Evolutionary conservation across 2,329 filamentous ascomycete genomes (phyloP).

Genomic region (Fusarium devonianum): DNA sequence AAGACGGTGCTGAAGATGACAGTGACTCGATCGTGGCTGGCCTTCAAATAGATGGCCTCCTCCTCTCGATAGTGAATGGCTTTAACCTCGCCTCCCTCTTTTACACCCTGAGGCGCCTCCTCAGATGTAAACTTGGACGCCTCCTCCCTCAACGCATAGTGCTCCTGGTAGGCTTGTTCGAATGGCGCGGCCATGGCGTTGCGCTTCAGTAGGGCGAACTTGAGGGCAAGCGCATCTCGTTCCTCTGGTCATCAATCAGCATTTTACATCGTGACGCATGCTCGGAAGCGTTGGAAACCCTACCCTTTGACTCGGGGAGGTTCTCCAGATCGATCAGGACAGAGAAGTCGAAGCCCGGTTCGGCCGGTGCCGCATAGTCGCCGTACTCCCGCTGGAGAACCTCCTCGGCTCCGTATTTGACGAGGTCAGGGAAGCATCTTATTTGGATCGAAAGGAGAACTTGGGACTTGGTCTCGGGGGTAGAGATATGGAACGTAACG

Average conservation of each 20-base stretch:
- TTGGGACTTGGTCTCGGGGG: conserved; percentile 90
- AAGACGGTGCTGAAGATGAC: conserved; percentile 99
- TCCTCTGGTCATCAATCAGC: conserved; percentile 64
- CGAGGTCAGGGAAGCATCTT: conserved; percentile 91
- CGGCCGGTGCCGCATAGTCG: conserved; percentile 84
- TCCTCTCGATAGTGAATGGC: conserved; percentile 98
- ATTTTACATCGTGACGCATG: not conserved
- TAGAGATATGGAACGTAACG: conserved; percentile 98
- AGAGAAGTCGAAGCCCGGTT: conserved; percentile 96
- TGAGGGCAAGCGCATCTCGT: conserved; percentile 83
- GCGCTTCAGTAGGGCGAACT: conserved; percentile 91
- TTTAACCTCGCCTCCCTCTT: conserved; percentile 91
- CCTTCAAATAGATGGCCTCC: conserved; percentile 98
- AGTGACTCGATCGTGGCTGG: conserved; percentile 94
- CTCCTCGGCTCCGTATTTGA: conserved; percentile 90
- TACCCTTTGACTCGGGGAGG: conserved; percentile 80
- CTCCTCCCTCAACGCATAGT: conserved; percentile 84
- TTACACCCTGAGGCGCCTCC: conserved; percentile 87
- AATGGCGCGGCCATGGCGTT: conserved; percentile 99
- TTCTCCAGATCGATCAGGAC: conserved; percentile 88
- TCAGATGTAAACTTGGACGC: conserved; percentile 93
- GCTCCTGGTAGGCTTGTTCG: conserved; percentile 94
- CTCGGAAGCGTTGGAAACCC: not conserved
- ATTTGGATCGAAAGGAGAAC: conserved; percentile 95
- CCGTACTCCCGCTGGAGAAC: conserved; percentile 96